A percentile compares a stretch with the other conserved stretches of the same genome.
Evolutionary conservation across 2,329 filamentous ascomycete species (phyloP).

Genomic region (Colletotrichum euphorbiae): DNA sequence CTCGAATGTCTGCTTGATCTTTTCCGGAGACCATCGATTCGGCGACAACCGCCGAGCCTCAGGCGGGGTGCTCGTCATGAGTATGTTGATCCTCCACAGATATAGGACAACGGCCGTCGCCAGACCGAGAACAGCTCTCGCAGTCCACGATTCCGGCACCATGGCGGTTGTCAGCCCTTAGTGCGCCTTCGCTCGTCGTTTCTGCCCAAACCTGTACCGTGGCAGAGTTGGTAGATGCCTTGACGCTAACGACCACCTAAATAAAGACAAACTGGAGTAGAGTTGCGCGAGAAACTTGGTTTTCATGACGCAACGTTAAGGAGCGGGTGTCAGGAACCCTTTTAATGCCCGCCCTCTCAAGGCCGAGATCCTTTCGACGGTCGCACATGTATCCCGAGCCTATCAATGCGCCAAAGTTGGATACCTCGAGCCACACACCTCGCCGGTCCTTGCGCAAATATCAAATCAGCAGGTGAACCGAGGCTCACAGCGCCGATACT

Average conservation of each 20-base stretch:
- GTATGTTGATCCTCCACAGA: constrained; percentile 52
- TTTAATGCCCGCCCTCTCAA: constrained; percentile 20
- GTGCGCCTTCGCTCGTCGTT: background rate
- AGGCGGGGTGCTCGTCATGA: constrained; percentile 51
- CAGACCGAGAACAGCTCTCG: constrained; percentile 23
- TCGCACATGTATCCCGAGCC: constrained; percentile 18
- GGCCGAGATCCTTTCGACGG: constrained; percentile 11
- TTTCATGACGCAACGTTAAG: constrained; percentile 22
- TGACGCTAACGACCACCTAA: background rate
- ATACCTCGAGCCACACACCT: constrained; percentile 12
- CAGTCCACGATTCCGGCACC: constrained; percentile 28
- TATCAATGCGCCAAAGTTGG: constrained; percentile 30
- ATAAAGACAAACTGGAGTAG: background rate
- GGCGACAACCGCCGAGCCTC: constrained; percentile 49
- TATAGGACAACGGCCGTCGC: constrained; percentile 45
- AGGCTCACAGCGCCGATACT: background rate
- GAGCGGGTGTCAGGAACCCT: constrained; percentile 6
- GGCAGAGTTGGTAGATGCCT: background rate
- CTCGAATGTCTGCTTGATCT: constrained; percentile 51
- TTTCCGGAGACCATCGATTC: constrained; percentile 51
- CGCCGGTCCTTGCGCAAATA: constrained; percentile 30
- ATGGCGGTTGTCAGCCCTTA: constrained; percentile 2
- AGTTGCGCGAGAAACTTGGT: constrained; percentile 23
- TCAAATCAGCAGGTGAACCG: constrained; percentile 8
- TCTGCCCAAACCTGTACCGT: background rate